Evolutionary conservation across 2,329 filamentous ascomycete genomes (phyloP).

Genomic region (Alternaria infectoria): DNA sequence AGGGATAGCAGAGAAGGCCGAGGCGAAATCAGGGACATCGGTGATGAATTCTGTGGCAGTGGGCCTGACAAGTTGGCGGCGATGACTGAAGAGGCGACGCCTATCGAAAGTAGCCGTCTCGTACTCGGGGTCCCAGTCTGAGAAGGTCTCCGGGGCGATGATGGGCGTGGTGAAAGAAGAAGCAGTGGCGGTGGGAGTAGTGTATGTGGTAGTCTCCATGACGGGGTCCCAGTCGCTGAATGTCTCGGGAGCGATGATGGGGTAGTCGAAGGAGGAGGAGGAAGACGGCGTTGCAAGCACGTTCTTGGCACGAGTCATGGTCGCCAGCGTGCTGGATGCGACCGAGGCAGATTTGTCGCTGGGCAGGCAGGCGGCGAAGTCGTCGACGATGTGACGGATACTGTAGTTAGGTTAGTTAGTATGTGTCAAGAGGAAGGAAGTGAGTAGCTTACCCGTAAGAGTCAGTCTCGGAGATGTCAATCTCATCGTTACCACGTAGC

Average conservation of each 20-base stretch:
- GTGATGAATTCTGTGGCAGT: background rate
- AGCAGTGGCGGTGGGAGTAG: background rate
- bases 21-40: background rate
- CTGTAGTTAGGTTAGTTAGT: background rate
- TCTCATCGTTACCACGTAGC: background rate
- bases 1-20: background rate
- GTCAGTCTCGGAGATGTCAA: constrained; percentile 2
- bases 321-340: background rate
- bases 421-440: background rate
- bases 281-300: background rate
- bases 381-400: background rate
- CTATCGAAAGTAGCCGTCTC: background rate
- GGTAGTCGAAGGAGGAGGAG: background rate
- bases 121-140: background rate
- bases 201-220: background rate
- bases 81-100: background rate
- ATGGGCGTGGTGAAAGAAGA: background rate
- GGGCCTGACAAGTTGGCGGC: background rate
- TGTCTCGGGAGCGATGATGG: background rate
- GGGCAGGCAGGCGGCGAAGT: constrained; percentile 2
- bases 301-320: background rate
- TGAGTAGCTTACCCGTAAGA: constrained; percentile 1
- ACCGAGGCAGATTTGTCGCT: background rate
- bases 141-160: background rate
- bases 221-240: background rate